Conservation (phyloP, 2,329 filamentous ascomycete genomes). For the Dactylellina sp. region DNA sequence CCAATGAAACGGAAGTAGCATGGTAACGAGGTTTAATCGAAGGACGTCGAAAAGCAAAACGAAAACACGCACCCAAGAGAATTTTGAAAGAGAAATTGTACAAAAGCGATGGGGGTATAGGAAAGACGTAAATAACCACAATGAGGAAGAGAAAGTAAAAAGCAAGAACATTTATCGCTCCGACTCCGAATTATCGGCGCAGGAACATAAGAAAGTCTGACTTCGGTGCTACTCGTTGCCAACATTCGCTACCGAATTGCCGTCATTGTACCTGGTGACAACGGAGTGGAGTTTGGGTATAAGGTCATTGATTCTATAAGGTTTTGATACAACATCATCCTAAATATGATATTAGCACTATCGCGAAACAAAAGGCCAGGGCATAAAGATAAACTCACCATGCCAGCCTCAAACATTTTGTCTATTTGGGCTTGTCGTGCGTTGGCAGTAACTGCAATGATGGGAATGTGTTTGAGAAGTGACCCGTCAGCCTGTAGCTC, state of each 20-base stretch:
- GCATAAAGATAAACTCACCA: conserved; percentile 28
- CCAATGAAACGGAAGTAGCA: too few species aligned
- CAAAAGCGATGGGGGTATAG: conserved; percentile 42
- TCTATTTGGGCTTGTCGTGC: conserved; percentile 60
- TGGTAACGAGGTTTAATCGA: too few species aligned
- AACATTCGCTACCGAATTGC: neutral
- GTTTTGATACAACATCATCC: conserved; percentile 54
- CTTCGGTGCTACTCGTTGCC: conserved; percentile 20
- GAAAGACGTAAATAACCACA: neutral
- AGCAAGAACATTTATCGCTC: neutral
- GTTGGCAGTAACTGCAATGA: conserved; percentile 68
- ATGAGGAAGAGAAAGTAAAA: neutral
- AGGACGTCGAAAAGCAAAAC: too few species aligned
- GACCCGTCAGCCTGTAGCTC: conserved; percentile 63
- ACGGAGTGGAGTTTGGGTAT: conserved; percentile 55
- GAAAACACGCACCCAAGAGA: neutral
- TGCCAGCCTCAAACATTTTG: conserved; percentile 53
- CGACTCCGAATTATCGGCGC: conserved; percentile 8
- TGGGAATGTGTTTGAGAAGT: conserved; percentile 63
- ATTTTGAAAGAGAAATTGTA: neutral
- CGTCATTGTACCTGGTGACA: conserved; percentile 23
- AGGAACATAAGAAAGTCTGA: conserved; percentile 16
- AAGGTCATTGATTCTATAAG: conserved; percentile 52
- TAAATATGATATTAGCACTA: conserved; percentile 12
- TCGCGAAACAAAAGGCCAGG: neutral